Base-by-base conservation (phyloP, 2,329 filamentous ascomycete genomes). In the Proliferodiscus dingleyae region DNA sequence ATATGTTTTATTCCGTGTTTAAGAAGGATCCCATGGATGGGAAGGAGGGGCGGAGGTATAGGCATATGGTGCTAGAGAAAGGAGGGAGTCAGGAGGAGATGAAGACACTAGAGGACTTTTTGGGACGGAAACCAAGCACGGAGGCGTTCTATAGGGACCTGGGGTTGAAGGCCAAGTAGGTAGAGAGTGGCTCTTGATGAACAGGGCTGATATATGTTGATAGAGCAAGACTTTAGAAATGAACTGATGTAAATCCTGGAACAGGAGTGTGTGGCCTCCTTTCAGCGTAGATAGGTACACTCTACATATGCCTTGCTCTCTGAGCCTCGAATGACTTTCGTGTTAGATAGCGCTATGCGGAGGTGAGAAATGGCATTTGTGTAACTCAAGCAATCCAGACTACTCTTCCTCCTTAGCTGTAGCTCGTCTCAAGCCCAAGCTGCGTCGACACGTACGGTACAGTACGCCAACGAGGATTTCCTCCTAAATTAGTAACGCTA, bases 1-100 rank as follows among this genome's bases (percentile, higher is more conserved):
- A 94, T 66, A 91, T 94, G 86, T 94, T 91, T 72, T 81, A 87
- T 67, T 77, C 77, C 0, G 82, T 86, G 37, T 93, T 93, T 70
- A 83, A 84, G 70, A 72, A 78, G 56, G 74, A 90, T 63, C 87
- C 87, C 0, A 89, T 91, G 86, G 78, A 89, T 63, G 74, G 73
- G 24, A 77, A 76, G 54, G 80, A 89, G 62, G 87, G 87, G 1
- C 74, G 87, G 11, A 69, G 86, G 47, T 93, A 91, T 68, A 75
- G 87, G 43, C 83, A 89, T 65, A 85, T 80, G 0, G 86, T 93
- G 18, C 71, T 93, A 4, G 84, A 90, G 69, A 80, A 79, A 53
- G 87, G 87, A 29, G 87, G 87, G 1, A 83, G 79, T 56, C 82
- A 84, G 64, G 86, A 90, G 56, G 87, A 91, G 71, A 89, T 91